phyloP scores from a whole-genome alignment of 441 rosid species.

The Croton setiger region DNA sequence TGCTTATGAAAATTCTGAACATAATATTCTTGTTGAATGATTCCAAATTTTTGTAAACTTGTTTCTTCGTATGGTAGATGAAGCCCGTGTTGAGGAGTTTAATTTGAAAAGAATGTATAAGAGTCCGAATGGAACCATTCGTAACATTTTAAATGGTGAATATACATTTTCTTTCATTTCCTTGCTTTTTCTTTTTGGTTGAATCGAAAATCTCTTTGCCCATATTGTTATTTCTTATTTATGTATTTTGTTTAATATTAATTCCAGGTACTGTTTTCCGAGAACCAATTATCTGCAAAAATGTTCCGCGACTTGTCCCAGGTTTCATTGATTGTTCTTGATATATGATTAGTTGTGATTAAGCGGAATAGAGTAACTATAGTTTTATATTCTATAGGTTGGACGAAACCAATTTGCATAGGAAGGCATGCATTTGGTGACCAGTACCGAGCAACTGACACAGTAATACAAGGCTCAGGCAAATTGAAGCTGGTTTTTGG shows the following conservation, averaged over 20 bases:
- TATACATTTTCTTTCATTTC: slow-evolving; percentile 7
- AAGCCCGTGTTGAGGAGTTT: slow-evolving; percentile 79
- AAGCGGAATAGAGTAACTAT: background rate
- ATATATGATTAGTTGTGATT: slow-evolving; percentile 6
- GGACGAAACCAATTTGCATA: slow-evolving; percentile 94
- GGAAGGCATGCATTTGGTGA: slow-evolving; percentile 99
- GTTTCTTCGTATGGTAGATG: slow-evolving; percentile 45
- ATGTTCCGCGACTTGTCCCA: slow-evolving; percentile 77
- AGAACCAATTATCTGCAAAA: slow-evolving; percentile 87
- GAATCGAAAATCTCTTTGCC: background rate
- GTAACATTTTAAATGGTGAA: slow-evolving; percentile 83
- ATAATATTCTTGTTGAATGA: background rate
- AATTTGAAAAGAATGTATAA: slow-evolving; percentile 83
- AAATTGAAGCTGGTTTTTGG: slow-evolving; percentile 75
- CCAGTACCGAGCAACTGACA: slow-evolving; percentile 87
- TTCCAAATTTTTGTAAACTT: background rate
- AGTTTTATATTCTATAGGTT: slow-evolving; percentile 44
- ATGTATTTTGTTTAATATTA: slow-evolving; percentile 5
- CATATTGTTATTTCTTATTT: background rate
- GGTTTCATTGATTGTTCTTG: slow-evolving; percentile 32
- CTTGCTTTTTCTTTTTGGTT: background rate
- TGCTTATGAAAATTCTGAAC: background rate
- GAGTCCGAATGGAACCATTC: slow-evolving; percentile 94
- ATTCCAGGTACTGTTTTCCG: slow-evolving; percentile 83
- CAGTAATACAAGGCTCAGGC: slow-evolving; percentile 64